Conservation (phyloP, 345 rosid species). For the Iberis pinnata region DNA sequence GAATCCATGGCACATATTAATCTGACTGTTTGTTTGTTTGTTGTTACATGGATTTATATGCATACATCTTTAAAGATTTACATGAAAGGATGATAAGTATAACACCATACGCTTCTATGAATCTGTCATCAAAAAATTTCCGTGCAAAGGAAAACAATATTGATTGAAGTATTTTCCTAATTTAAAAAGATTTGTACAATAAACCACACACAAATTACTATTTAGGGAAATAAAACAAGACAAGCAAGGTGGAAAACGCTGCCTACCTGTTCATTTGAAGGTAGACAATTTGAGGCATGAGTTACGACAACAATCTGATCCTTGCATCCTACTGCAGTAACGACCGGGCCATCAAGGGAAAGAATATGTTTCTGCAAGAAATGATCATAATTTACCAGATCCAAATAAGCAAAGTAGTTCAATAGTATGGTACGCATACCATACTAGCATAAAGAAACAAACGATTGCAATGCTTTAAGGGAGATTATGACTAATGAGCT, state of each 20-base stretch:
- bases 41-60: slow-evolving; percentile 10
- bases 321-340: slow-evolving; percentile 74
- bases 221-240: neutral
- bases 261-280: slow-evolving; percentile 74
- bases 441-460: neutral
- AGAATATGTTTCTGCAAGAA: slow-evolving; percentile 67
- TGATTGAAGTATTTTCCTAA: neutral
- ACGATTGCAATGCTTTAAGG: neutral
- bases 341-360: slow-evolving; percentile 81
- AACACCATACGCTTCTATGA: neutral
- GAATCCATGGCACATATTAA: slow-evolving; percentile 2
- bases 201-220: neutral
- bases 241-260: neutral
- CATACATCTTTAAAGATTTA: neutral
- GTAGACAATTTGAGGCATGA: slow-evolving; percentile 76
- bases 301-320: slow-evolving; percentile 74
- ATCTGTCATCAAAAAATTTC: neutral
- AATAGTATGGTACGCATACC: neutral
- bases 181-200: too few relatives aligned
- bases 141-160: neutral
- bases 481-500: neutral
- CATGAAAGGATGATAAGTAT: slow-evolving; percentile 1
- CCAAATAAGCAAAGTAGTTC: neutral
- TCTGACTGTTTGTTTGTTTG: neutral
- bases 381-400: slow-evolving; percentile 1